These are phyloP conservation scores for Verbascum thapsus DNA, from an alignment of 257 asterid species.

Conservation along the genomic window DNA sequence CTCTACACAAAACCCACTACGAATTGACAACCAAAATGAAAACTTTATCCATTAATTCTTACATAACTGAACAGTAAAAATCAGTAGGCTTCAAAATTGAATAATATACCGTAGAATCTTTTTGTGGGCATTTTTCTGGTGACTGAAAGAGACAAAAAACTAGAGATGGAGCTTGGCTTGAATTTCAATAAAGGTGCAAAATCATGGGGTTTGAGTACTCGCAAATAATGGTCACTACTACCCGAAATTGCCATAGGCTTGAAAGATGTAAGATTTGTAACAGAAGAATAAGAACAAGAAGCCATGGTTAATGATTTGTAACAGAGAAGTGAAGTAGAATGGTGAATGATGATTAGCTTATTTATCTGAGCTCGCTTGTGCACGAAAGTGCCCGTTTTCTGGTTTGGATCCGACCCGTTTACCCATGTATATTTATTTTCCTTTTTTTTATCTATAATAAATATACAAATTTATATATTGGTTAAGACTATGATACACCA, in stretches of 20 bases:
- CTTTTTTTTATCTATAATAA: too few relatives aligned
- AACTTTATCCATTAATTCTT: conserved; percentile 7
- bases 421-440: background rate
- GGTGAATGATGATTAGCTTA: conserved; percentile 19
- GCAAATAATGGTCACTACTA: conserved; percentile 18
- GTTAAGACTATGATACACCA: too few relatives aligned
- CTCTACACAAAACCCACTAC: conserved; percentile 12
- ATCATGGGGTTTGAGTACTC: conserved; percentile 34
- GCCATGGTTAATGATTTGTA: conserved; percentile 37
- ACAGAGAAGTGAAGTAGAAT: conserved; percentile 12
- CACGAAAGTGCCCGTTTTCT: too few relatives aligned
- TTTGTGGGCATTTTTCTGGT: conserved; percentile 39
- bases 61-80: background rate
- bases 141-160: conserved; percentile 42
- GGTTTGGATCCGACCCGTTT: background rate
- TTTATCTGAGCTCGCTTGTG: conserved; percentile 1
- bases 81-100: background rate
- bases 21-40: background rate
- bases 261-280: conserved; percentile 25
- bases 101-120: conserved; percentile 46
- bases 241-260: conserved; percentile 40
- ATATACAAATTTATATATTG: too few relatives aligned
- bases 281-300: conserved; percentile 34
- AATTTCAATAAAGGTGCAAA: conserved; percentile 40
- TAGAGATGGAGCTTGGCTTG: conserved; percentile 42